phyloP scores from a whole-genome alignment of 345 rosid genomes.

The Eucalyptus pauciflora region DNA sequence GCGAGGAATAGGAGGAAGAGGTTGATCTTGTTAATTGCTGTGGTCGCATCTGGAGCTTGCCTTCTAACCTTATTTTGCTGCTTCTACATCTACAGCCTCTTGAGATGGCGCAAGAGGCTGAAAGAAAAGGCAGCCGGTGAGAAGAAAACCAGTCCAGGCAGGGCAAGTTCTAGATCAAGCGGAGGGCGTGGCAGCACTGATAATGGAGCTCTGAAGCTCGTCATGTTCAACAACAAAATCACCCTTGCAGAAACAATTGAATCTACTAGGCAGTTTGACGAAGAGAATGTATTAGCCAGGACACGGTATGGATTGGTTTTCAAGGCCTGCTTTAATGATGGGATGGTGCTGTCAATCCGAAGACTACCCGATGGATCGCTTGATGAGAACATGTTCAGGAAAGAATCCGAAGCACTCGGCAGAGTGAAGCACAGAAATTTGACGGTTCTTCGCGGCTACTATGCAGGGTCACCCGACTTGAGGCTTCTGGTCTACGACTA shows the following conservation, averaged over 20 bases:
- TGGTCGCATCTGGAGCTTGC: slow-evolving; percentile 42
- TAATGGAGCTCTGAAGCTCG: slow-evolving; percentile 79
- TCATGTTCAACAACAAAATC: slow-evolving; percentile 90
- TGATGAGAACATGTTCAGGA: slow-evolving; percentile 57
- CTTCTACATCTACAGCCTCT: slow-evolving; percentile 70
- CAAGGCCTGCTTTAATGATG: slow-evolving; percentile 83
- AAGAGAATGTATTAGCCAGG: slow-evolving; percentile 88
- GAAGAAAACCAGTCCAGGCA: slow-evolving; percentile 78
- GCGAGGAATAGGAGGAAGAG: slow-evolving; percentile 39
- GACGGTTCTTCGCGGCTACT: slow-evolving; percentile 86
- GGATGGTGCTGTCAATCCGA: slow-evolving; percentile 84
- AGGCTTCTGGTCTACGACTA: slow-evolving; percentile 81
- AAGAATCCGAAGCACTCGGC: slow-evolving; percentile 80
- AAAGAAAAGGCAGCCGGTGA: slow-evolving; percentile 56
- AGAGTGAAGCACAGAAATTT: slow-evolving; percentile 82
- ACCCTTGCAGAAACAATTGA: slow-evolving; percentile 78
- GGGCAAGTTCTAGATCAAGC: slow-evolving; percentile 71
- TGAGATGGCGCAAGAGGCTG: slow-evolving; percentile 79
- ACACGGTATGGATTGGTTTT: slow-evolving; percentile 60
- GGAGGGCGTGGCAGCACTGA: slow-evolving; percentile 81
- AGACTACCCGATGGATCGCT: slow-evolving; percentile 56
- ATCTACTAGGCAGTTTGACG: slow-evolving; percentile 85
- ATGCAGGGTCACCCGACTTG: slow-evolving; percentile 66
- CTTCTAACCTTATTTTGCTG: slow-evolving; percentile 71
- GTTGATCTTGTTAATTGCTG: slow-evolving; percentile 44